Percentiles rank a stretch among this genome's conserved stretches.
Conservation (phyloP, 2,329 filamentous ascomycete genomes). For the Trichophaea hybrida region DNA sequence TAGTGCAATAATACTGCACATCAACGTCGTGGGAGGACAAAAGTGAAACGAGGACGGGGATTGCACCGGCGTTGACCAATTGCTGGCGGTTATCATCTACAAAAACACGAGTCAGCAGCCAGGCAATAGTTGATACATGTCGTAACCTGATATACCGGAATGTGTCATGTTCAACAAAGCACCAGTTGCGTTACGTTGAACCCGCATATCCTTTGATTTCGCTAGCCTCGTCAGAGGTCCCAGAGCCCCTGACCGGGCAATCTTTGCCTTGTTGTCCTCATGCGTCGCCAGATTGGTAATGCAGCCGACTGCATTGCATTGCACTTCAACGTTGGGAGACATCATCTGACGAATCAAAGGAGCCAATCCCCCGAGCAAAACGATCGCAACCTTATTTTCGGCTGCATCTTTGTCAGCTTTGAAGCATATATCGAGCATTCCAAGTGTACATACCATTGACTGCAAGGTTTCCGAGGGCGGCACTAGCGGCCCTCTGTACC, state of each 20-base stretch:
- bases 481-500: slow-evolving; percentile 90
- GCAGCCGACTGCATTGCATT: slow-evolving; percentile 97
- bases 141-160: slow-evolving; percentile 47
- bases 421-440: neutral
- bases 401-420: slow-evolving; percentile 46
- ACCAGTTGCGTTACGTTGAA: slow-evolving; percentile 92
- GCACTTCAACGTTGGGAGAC: slow-evolving; percentile 92
- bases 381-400: slow-evolving; percentile 95
- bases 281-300: slow-evolving; percentile 97
- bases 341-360: slow-evolving; percentile 97
- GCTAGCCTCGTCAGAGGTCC: slow-evolving; percentile 80
- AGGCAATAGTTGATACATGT: neutral
- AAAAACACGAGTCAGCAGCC: slow-evolving; percentile 19
- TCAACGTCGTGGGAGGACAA: slow-evolving; percentile 88
- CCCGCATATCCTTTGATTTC: slow-evolving; percentile 96
- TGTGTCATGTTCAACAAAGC: slow-evolving; percentile 98
- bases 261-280: slow-evolving; percentile 98
- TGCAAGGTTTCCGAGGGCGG: slow-evolving; percentile 85
- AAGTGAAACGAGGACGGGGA: slow-evolving; percentile 89
- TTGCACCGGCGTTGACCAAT: slow-evolving; percentile 92
- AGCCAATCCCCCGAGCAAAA: slow-evolving; percentile 74
- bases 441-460: slow-evolving; percentile 64
- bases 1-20: slow-evolving; percentile 98
- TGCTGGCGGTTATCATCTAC: slow-evolving; percentile 94
- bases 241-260: slow-evolving; percentile 84